Evolutionary conservation across 2,329 filamentous ascomycete species (phyloP).

Genomic region (Colletotrichum graminicola): DNA sequence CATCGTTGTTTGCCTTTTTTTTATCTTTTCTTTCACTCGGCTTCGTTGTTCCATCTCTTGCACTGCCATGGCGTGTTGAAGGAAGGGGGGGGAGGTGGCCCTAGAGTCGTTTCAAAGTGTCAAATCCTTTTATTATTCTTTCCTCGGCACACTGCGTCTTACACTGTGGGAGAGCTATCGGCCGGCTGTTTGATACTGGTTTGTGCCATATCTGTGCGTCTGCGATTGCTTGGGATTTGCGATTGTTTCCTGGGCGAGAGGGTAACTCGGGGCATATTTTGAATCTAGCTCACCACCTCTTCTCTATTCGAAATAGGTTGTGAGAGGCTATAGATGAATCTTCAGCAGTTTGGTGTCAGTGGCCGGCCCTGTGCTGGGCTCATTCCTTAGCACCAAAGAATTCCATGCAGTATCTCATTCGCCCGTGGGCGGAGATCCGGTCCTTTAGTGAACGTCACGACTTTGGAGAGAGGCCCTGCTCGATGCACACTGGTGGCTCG

Average conservation of each 20-base stretch:
- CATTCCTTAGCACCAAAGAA: conserved; percentile 10
- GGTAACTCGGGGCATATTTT: conserved; percentile 1
- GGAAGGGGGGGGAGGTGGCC: background rate
- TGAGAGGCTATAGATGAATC: conserved; percentile 37
- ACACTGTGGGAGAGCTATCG: background rate
- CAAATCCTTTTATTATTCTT: background rate
- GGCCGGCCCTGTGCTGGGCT: conserved; percentile 9
- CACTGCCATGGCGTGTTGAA: conserved; percentile 23
- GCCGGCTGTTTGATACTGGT: conserved; percentile 14
- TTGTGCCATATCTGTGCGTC: background rate
- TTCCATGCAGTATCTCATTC: background rate
- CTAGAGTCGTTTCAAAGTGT: background rate
- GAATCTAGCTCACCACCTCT: background rate
- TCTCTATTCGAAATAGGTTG: background rate
- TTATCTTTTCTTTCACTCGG: background rate
- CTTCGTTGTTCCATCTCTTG: conserved; percentile 6
- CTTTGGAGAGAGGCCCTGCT: background rate
- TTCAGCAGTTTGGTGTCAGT: conserved; percentile 35
- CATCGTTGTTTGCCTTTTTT: conserved; percentile 14
- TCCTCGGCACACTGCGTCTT: conserved; percentile 8
- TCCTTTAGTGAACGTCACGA: background rate
- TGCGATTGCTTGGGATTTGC: background rate
- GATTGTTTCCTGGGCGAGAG: background rate
- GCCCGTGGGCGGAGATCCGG: background rate
- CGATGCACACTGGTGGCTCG: background rate